Conservation (phyloP, 495 filamentous ascomycete species). For the Aspergillus ellipticus region DNA sequence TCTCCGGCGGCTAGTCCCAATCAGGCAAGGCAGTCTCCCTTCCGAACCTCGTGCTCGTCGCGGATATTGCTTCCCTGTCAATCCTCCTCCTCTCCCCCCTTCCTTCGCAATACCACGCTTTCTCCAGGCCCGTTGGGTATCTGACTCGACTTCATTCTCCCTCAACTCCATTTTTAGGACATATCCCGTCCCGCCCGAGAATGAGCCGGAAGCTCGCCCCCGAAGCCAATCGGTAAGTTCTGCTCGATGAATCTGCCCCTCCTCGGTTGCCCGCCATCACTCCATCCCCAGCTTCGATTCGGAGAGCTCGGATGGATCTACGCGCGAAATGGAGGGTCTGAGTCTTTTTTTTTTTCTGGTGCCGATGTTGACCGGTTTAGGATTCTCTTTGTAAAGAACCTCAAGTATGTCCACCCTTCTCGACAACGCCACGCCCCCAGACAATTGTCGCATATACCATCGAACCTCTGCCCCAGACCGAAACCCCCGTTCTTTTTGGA, state of each 20-base stretch:
- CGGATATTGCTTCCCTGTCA: conserved; percentile 15
- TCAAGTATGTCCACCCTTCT: conserved; percentile 62
- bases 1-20: conserved; percentile 30
- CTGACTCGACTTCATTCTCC: conserved; percentile 9
- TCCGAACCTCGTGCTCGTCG: conserved; percentile 24
- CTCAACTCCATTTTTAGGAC: conserved; percentile 9
- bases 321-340: not conserved
- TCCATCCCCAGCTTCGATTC: conserved; percentile 7
- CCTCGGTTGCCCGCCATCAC: conserved; percentile 13
- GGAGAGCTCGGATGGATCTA: conserved; percentile 20
- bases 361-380: conserved; percentile 38
- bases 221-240: conserved; percentile 86
- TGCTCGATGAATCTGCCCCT: conserved; percentile 31
- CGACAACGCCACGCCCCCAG: conserved; percentile 16
- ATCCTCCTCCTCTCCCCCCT: conserved; percentile 4
- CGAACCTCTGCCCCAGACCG: not conserved
- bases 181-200: conserved; percentile 30
- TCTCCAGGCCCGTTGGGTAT: conserved; percentile 17
- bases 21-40: conserved; percentile 20
- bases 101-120: conserved; percentile 12
- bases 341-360: not conserved
- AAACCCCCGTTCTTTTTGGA: not conserved
- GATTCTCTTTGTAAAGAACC: conserved; percentile 97
- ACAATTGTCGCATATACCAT: conserved; percentile 6
- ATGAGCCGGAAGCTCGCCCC: conserved; percentile 79